A percentile compares a stretch with the other conserved stretches of the same genome.
These are phyloP conservation scores for Papiliotrema terrestris DNA, from an alignment of 1,284 basidiomycete genomes.

Conservation along the genomic window DNA sequence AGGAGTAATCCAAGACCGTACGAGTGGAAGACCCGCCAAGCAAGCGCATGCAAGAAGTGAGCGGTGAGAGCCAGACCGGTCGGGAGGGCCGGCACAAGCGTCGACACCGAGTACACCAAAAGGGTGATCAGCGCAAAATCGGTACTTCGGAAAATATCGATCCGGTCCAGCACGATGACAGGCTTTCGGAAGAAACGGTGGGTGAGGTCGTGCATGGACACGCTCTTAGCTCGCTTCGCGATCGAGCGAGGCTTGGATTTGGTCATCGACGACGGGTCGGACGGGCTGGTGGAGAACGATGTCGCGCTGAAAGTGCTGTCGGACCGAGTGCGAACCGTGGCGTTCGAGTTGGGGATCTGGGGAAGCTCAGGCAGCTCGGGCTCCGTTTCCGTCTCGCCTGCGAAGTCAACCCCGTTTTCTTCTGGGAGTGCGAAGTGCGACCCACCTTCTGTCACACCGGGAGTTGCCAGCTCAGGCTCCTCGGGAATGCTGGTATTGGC, in stretches of 20 bases:
- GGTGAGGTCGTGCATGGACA: constrained; percentile 82
- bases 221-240: constrained; percentile 25
- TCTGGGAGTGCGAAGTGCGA: neutral
- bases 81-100: constrained; percentile 48
- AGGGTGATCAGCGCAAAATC: constrained; percentile 65
- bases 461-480: constrained; percentile 50
- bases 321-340: constrained; percentile 24
- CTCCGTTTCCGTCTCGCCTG: constrained; percentile 64
- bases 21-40: constrained; percentile 85
- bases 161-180: constrained; percentile 70
- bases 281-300: constrained; percentile 11
- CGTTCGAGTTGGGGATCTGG: constrained; percentile 9
- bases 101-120: constrained; percentile 57
- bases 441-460: constrained; percentile 67
- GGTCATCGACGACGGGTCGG: neutral
- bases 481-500: neutral
- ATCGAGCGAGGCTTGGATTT: neutral
- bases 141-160: constrained; percentile 74
- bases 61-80: constrained; percentile 54
- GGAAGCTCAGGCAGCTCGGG: constrained; percentile 41
- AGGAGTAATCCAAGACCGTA: constrained; percentile 82
- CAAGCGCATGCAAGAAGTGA: constrained; percentile 76
- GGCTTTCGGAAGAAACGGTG: constrained; percentile 90
- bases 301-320: constrained; percentile 22
- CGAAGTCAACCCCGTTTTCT: neutral